These are phyloP conservation scores for Suillus discolor DNA, from an alignment of 768 basidiomycete genomes.

Conservation along the genomic window DNA sequence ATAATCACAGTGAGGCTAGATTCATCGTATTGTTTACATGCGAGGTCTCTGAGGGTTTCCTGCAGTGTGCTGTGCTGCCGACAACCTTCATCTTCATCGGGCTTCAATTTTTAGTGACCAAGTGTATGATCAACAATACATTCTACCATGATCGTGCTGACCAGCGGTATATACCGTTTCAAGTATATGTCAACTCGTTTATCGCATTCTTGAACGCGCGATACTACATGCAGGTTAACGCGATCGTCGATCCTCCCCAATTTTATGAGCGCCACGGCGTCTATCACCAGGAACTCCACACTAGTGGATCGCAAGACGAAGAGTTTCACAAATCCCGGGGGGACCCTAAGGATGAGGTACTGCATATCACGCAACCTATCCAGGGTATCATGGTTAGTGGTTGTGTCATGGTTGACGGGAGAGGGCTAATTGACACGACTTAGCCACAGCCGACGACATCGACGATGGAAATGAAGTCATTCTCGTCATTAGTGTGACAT, in stretches of 20 bases:
- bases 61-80: not conserved
- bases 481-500: no score
- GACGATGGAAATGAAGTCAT: not conserved
- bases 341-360: not conserved
- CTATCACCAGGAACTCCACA: not conserved
- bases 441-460: not conserved
- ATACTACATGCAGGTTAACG: not conserved
- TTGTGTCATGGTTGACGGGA: not conserved
- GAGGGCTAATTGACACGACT: not conserved
- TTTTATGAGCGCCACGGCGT: not conserved
- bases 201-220: slow-evolving; percentile 1
- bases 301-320: not conserved
- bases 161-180: not conserved
- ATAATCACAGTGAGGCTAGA: not conserved
- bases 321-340: not conserved
- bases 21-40: not conserved
- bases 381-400: not conserved
- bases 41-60: not conserved
- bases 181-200: not conserved
- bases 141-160: not conserved
- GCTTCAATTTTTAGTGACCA: not conserved
- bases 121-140: not conserved
- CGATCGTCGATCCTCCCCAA: not conserved
- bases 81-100: not conserved
- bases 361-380: not conserved